A percentile compares a stretch with the other conserved stretches of the same genome.
Evolutionary conservation across 768 basidiomycete species (phyloP).

Genomic region (Suillus americanus): DNA sequence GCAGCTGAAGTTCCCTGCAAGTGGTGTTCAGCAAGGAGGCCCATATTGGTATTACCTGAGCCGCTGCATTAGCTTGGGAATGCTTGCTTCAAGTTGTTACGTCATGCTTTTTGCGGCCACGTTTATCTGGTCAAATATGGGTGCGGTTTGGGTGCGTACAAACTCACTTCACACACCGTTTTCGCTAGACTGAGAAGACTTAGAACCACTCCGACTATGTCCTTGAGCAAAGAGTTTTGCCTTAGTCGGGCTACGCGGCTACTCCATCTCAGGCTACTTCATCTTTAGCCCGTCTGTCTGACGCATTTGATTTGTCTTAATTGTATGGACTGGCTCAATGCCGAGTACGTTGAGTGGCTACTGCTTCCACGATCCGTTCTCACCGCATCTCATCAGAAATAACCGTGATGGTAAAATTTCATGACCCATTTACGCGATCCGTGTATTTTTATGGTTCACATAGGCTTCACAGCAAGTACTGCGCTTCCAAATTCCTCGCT

Average conservation of each 20-base stretch:
- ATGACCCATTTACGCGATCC: not conserved
- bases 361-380: constrained; percentile 3
- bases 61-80: not conserved
- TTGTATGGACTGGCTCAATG: not conserved
- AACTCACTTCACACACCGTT: not conserved
- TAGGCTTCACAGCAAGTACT: not conserved
- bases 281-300: not conserved
- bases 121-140: not conserved
- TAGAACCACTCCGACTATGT: not conserved
- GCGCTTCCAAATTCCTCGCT: not conserved
- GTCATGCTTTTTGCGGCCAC: not conserved
- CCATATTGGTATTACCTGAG: not conserved
- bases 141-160: not conserved
- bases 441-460: not conserved
- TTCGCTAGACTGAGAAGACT: not conserved
- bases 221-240: not conserved
- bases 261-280: not conserved
- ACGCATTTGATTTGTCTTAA: not conserved
- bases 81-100: not conserved
- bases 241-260: not conserved
- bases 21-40: constrained; percentile 19
- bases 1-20: constrained; percentile 40
- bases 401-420: not conserved
- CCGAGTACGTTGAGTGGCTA: not conserved
- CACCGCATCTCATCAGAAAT: not conserved